Percentiles rank a stretch among this genome's conserved stretches.
These are phyloP conservation scores for Dipteronia dyeriana DNA, from an alignment of 345 rosid species.

Conservation along the genomic window DNA sequence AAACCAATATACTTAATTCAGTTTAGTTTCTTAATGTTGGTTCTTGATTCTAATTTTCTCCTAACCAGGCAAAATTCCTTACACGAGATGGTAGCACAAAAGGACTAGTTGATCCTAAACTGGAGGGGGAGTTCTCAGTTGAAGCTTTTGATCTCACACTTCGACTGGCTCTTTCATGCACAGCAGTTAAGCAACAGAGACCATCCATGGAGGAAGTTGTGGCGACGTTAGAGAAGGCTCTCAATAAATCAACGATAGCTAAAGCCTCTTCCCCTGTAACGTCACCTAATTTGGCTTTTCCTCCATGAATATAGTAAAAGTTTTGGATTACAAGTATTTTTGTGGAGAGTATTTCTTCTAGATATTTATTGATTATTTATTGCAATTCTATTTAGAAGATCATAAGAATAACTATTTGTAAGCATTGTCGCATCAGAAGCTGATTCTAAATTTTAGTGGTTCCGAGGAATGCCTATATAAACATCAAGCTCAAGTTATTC, in stretches of 20 bases:
- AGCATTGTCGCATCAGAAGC: background rate
- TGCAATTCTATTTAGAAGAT: background rate
- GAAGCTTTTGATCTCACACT: conserved; percentile 49
- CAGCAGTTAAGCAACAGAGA: conserved; percentile 36
- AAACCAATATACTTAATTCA: background rate
- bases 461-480: background rate
- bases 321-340: background rate
- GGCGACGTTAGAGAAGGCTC: conserved; percentile 43
- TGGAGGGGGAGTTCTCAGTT: conserved; percentile 42
- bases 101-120: conserved; percentile 46
- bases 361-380: background rate
- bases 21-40: background rate
- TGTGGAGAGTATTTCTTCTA: background rate
- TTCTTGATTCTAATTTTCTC: background rate
- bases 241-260: conserved; percentile 31
- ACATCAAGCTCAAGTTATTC: background rate
- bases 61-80: conserved; percentile 44
- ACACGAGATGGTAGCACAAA: conserved; percentile 34
- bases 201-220: conserved; percentile 49
- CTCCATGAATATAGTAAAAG: background rate
- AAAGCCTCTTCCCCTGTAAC: conserved; percentile 26
- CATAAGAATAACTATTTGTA: background rate
- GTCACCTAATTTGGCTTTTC: conserved; percentile 9
- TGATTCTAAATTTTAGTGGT: background rate
- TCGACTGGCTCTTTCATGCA: conserved; percentile 51